Base-by-base conservation (phyloP, 1,284 basidiomycete genomes). In the Baeospora myosura region DNA sequence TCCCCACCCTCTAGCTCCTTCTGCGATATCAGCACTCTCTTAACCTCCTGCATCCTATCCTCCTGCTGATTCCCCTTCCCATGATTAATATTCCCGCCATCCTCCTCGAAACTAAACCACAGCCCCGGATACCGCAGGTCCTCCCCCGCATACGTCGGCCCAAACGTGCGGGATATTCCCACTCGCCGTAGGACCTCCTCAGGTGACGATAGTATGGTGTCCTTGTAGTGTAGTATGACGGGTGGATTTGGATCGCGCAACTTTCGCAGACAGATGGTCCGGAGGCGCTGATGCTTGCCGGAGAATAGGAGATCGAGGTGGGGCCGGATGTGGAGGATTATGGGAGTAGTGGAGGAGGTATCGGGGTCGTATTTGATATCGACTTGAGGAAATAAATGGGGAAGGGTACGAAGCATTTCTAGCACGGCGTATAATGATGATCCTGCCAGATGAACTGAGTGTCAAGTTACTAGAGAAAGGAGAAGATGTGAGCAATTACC, bases 361-460 rank as follows among this genome's bases (percentile, higher is more conserved):
- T 88, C 83, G 7, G 78, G 72, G 56, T 93, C 88, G 58, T 82
- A 92, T 58, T 88, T 88, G 52, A 93, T 66, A 48, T 91, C 86
- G 33, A 91, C 75, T 52, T 87, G 82, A 29, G 88, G 88, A 49
- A 87, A 91, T 38, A 71, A 59, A 51, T 83, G 73, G 40, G 76
- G 78, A 18, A 76, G 64, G 26, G 68, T 60, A 31, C 81, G 72
- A 4, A 94, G 65, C 29, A 75, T 63, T 51, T 89, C 85, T 38
- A 93, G 68, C 10, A 90, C 69, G 22, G 76, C 76, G 88, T 89
- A 93, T 4, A 93, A 66, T 0, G 86, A 88, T 36, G 81, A 70
- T 28, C 90, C 89, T 88, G 50, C 31, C n/a, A n/a, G n/a, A 38
- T 29, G 25, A 30, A 38, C n/a, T 40, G 11, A 38, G 20, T 34